Evolutionary conservation across 805 yeast genomes (phyloP), one percentile per base, ranked within the genome.

Genomic region (Saccharomycopsis olivae): DNA sequence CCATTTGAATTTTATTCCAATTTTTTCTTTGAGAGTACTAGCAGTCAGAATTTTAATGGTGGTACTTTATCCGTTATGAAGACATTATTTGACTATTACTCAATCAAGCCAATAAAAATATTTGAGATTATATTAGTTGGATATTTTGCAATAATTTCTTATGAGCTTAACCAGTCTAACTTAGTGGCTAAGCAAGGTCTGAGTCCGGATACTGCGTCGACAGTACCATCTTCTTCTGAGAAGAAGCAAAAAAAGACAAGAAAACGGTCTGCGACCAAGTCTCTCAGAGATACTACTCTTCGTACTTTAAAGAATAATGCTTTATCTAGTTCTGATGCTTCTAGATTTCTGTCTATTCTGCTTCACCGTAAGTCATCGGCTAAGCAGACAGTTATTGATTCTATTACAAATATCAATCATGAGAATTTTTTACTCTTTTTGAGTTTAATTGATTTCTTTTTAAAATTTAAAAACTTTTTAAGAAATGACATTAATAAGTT

Each of bases 41-140:
- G 21, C 19, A 15, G 5, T 10, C 29, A 19, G 3, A 23, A 19
- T 6, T 10, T 23, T 14, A 21, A 35, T 3, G 8, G 18, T 16
- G 25, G 11, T 2, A 13, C 8, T 10, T 10, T 24, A 13, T 18
- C 35, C 5, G 16, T 38, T 11, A 37, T 41, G 40, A 17, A 16
- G 13, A 15, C 37, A 8, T 24, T 41, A 18, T 41, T 36, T 18
- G 36, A 36, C 23, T 31, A 15, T 21, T 36, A 38, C 23, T 31
- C 36, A 6, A 38, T 36, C 20, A 41, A 41, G 29, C 44, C 44
- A 17, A 24, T 31, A 5, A 36, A 41, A 21, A 27, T 41, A 11
- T 27, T 41, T 14, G 29, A 41, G 14, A 23, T 41, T 10, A 9
- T 41, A 6, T 6, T 41, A 15, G 46, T 36, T 4, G 41, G 41